Percentiles rank a stretch among this genome's conserved stretches.
phyloP scores from a whole-genome alignment of 2,329 filamentous ascomycete species.

The Trichoderma aggressivum region DNA sequence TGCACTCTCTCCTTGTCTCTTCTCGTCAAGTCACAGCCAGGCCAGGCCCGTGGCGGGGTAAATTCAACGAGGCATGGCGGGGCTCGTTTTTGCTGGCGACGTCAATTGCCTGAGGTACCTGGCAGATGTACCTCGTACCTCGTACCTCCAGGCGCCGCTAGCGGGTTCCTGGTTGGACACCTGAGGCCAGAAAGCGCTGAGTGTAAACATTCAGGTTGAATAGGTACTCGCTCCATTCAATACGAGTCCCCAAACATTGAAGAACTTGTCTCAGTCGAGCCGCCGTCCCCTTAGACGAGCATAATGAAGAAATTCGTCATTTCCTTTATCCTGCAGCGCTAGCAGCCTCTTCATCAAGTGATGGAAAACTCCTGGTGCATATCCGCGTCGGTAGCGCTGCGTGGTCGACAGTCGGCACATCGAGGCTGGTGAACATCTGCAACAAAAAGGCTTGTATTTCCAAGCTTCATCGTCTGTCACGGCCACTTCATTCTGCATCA shows the following conservation, averaged over 20 bases:
- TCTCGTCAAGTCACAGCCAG: slow-evolving; percentile 15
- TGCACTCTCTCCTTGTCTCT: slow-evolving; percentile 18
- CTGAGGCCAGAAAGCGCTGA: not conserved
- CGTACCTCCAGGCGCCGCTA: not conserved
- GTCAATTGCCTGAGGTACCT: slow-evolving; percentile 2
- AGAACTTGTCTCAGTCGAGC: not conserved
- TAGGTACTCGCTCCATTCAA: not conserved
- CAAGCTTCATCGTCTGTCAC: not conserved
- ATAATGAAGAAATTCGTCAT: not conserved
- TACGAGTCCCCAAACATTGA: not conserved
- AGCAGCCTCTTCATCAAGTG: not conserved
- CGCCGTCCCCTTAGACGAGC: not conserved
- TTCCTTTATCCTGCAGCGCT: not conserved
- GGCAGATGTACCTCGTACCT: not conserved
- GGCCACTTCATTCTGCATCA: not conserved
- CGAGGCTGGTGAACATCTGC: not conserved
- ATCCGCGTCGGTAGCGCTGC: not conserved
- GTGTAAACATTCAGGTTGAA: not conserved
- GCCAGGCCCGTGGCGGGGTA: slow-evolving; percentile 35
- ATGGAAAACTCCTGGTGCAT: not conserved
- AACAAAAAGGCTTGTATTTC: not conserved
- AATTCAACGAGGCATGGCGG: slow-evolving; percentile 24
- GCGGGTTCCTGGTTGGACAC: not conserved
- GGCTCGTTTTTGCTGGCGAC: slow-evolving; percentile 11
- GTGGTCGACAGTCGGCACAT: not conserved